Evolutionary conservation across 768 basidiomycete species (phyloP), one percentile per base, ranked within the genome.

Genomic region (Grammothele lineata): DNA sequence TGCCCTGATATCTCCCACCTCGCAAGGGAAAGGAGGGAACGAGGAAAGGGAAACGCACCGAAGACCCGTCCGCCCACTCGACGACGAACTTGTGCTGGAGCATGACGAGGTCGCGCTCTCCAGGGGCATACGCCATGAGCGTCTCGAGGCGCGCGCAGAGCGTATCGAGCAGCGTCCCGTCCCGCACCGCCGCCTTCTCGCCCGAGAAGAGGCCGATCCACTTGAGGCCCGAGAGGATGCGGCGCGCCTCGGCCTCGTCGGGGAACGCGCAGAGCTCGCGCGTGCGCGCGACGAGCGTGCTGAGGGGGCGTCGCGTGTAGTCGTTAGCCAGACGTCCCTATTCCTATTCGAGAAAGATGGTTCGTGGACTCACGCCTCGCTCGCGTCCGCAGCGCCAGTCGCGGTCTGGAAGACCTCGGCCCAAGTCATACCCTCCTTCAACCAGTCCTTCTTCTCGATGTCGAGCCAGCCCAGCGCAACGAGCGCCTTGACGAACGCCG

Each of bases 51-150:
- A 27, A 37, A 57, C 77, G 42, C 50, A 83, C 85, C 69, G 77
- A 71, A 39, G 69, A 76, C 38, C 95, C 93, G 60, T 97, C 91
- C 26, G 78, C 74, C 79, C 87, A 88, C 63, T 93, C 84, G 30
- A 98, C 84, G 57, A 91, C 70, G 63, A 99, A 98, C 73, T 94
- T 95, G 79, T 99, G 95, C 70, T 97, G 95, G 44, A 99, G 81
- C 84, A 98, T 91, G 50, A 99, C 90, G 51, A 98, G 80, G 66
- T 99, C 95, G 10, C 91, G 85, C 69, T 98, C 93, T 53, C 90
- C 91, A 38, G 74, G 69, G 53, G 84, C 87, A 69, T 95, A 97
- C 66, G 83, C 79, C 90, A 97, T 96, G 64, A 95, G 77, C 50
- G 74, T 80, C 74, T 99, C 94, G 40, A 99, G 78, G 18, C 77